Conservation (phyloP, 225 moss, liverwort and hornwort species). For the Pseudoscleropodium purum region DNA sequence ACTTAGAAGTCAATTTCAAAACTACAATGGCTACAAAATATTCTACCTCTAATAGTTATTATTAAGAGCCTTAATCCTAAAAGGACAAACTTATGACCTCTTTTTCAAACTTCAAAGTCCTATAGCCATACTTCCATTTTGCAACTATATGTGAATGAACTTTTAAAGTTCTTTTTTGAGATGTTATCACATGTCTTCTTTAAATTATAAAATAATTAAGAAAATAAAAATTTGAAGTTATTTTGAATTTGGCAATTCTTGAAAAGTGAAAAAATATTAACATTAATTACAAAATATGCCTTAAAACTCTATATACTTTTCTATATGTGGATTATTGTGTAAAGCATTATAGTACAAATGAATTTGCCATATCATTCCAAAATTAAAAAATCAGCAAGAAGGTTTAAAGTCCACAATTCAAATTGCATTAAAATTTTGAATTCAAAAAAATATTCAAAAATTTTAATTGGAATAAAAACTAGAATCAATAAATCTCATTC, state of each 20-base stretch:
- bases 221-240: not conserved
- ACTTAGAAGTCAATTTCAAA: not conserved
- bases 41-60: not conserved
- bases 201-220: not conserved
- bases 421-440: not conserved
- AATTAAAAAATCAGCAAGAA: accelerated
- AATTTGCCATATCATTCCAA: not conserved
- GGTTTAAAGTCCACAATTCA: too few species aligned
- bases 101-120: not conserved
- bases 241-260: not conserved
- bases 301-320: accelerated
- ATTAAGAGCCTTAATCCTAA: not conserved
- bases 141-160: not conserved
- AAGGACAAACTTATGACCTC: accelerated
- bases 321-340: accelerated
- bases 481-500: not conserved
- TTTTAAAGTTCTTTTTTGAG: accelerated
- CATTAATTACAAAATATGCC: not conserved
- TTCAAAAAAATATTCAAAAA: not conserved
- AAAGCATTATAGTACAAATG: not conserved
- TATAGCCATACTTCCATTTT: not conserved
- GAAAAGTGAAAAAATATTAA: not conserved
- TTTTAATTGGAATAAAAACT: not conserved
- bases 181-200: not conserved
- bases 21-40: accelerated